phyloP scores from a whole-genome alignment of 306 rosid species.

The Malus fusca region DNA sequence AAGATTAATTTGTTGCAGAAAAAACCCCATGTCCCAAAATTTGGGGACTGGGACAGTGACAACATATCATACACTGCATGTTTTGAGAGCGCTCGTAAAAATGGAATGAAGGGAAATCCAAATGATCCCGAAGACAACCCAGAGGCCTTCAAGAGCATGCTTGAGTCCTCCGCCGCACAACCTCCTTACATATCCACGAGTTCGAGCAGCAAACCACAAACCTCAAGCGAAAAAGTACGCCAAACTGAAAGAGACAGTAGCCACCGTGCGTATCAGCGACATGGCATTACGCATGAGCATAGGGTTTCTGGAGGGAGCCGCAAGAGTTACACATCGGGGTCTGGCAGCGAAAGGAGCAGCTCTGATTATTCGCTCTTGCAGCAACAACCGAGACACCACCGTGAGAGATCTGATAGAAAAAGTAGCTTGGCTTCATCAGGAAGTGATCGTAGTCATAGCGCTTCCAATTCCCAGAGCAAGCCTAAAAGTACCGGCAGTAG shows the following conservation, averaged over 20 bases:
- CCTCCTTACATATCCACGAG: background rate
- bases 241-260: background rate
- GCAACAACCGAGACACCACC: background rate
- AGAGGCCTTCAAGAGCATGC: slow-evolving; percentile 16
- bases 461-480: background rate
- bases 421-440: background rate
- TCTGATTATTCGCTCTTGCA: slow-evolving; percentile 14
- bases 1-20: slow-evolving; percentile 1
- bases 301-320: background rate
- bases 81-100: slow-evolving; percentile 36
- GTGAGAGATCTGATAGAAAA: background rate
- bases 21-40: slow-evolving; percentile 33
- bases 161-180: background rate
- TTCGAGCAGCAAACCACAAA: background rate
- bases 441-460: background rate
- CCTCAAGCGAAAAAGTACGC: background rate
- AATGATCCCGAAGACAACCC: slow-evolving; percentile 43
- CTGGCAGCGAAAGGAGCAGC: slow-evolving; percentile 12
- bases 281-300: background rate
- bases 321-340: slow-evolving; percentile 4
- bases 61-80: slow-evolving; percentile 30
- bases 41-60: slow-evolving; percentile 44
- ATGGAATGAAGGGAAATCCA: slow-evolving; percentile 27
- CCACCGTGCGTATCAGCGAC: background rate
- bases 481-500: background rate